Evolutionary conservation across 2,329 filamentous ascomycete species (phyloP), one percentile per base, ranked within the genome.

Genomic region (Ascochyta lentis): DNA sequence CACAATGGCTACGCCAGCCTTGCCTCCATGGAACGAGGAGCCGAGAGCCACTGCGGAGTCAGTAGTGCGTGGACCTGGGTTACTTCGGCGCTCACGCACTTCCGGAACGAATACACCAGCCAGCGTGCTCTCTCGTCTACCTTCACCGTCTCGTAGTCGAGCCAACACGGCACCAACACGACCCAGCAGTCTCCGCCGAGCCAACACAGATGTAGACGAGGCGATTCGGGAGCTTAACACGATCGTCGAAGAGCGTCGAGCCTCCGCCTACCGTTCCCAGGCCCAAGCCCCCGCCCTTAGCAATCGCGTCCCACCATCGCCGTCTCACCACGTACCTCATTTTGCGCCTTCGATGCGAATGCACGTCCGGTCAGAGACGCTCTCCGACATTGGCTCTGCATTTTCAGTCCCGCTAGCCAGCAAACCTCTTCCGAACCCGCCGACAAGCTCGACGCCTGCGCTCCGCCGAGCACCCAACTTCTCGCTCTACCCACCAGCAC

Each of bases 221-320:
- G 79, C 78, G 13, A 78, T 81, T 48, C 72, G 77, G 3, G 79
- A 81, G 63, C 74, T 81, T 51, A 80, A 81, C 66, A 80, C 77
- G 22, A 81, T 81, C 47, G 75, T 81, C 44, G 78, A 81, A 61
- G 78, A 81, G 61, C 74, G 75, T 15, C 69, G 78, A n/a, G 75
- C 74, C 26, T 76, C 76, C 43, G 70, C 71, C 8, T 73, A 72
- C 54, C 66, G 70, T 27, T 69, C 68, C 0, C 62, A 66, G 23
- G 66, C 65, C 22, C 64, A 68, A n/a, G 65, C 67, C 1, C 65
- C 73, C 2, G 57, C 65, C 7, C 56, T 71, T 37, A 60, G 63
- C 66, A 64, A 63, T 47, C 61, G 67, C 9, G 65, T 70, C 58
- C 66, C 67, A 34, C 72, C 63, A 9, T 75, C 74, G 0, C 73